Conservation (phyloP, 2,329 filamentous ascomycete species). For the Fusarium fracticaudum region DNA sequence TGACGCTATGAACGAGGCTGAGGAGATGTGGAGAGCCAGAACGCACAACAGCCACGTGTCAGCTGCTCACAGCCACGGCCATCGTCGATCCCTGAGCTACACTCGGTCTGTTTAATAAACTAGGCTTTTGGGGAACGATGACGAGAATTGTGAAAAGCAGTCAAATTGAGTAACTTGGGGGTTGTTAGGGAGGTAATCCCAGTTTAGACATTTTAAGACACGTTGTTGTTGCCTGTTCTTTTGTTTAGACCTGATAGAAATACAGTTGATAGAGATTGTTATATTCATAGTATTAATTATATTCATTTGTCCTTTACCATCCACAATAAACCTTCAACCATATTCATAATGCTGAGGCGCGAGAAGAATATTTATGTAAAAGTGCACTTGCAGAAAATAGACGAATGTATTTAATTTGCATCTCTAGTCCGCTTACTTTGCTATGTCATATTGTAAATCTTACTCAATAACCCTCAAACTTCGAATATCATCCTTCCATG, state of each 20-base stretch:
- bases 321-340: accelerated
- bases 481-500: background rate
- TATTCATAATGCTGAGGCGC: background rate
- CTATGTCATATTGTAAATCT: accelerated
- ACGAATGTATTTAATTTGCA: too few species aligned
- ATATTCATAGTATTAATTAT: background rate
- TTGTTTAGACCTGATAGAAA: background rate
- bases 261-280: background rate
- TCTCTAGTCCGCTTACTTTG: too few species aligned
- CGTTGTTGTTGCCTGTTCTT: background rate
- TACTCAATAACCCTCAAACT: background rate
- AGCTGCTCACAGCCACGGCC: background rate
- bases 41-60: background rate
- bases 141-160: background rate
- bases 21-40: conserved; percentile 3
- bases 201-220: background rate
- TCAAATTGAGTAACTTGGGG: background rate
- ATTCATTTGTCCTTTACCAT: accelerated
- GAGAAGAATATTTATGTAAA: accelerated
- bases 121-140: background rate
- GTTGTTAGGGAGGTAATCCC: background rate
- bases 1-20: background rate
- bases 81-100: background rate
- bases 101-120: background rate
- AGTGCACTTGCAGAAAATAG: accelerated